Evolutionary conservation across 169 alveolate genomes (phyloP).

Genomic region (Cryptosporidium felis): DNA sequence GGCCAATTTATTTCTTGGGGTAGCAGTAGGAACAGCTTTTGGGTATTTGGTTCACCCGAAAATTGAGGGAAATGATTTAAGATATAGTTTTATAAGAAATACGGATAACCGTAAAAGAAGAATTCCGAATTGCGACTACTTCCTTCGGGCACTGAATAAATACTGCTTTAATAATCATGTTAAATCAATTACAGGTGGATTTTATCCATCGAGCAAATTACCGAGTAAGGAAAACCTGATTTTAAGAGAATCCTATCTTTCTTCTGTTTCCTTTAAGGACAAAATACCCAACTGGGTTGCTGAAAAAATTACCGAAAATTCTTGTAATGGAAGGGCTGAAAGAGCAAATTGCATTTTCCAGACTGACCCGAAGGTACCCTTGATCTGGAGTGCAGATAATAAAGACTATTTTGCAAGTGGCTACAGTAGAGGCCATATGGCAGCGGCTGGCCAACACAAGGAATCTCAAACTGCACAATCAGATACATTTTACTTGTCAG

Average conservation of each 20-base stretch:
- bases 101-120: neutral
- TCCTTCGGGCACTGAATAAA: neutral
- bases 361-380: constrained; percentile 68
- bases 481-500: constrained; percentile 66
- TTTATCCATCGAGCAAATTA: constrained; percentile 62
- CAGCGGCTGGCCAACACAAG: constrained; percentile 71
- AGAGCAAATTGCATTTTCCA: constrained; percentile 29
- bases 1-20: constrained; percentile 4
- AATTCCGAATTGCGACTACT: neutral
- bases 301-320: constrained; percentile 41
- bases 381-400: constrained; percentile 71
- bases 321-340: constrained; percentile 56
- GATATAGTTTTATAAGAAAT: neutral
- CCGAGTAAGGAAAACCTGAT: constrained; percentile 63
- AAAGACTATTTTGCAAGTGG: constrained; percentile 71
- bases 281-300: constrained; percentile 75
- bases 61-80: constrained; percentile 19
- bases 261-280: constrained; percentile 48
- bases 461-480: constrained; percentile 48
- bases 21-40: constrained; percentile 13
- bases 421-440: constrained; percentile 70
- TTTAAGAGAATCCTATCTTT: constrained; percentile 53
- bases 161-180: neutral
- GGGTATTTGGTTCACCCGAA: constrained; percentile 28
- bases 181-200: constrained; percentile 19